phyloP scores from a whole-genome alignment of 179 eudicot genomes.

The Gypsophila paniculata region DNA sequence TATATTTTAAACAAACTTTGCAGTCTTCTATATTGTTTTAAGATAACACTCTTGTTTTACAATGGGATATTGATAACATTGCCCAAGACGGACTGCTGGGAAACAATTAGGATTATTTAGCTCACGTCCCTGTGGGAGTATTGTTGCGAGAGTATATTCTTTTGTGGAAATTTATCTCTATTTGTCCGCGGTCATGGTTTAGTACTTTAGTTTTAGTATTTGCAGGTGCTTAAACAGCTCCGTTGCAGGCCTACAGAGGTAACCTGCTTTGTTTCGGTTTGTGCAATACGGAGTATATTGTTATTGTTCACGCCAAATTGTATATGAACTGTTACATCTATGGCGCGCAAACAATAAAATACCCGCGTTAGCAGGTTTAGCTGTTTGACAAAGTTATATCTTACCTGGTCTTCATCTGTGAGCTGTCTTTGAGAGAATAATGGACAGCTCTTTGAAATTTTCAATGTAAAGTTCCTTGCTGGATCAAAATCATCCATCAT shows the following conservation, averaged over 20 bases:
- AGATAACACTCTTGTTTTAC: no score
- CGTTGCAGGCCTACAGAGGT: not conserved
- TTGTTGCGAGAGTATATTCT: conserved; percentile 6
- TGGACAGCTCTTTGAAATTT: not conserved
- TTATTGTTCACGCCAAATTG: not conserved
- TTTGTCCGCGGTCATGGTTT: not conserved
- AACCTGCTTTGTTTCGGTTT: not conserved
- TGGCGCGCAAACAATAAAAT: conserved; percentile 1
- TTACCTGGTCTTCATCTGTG: conserved; percentile 16
- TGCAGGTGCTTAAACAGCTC: not conserved
- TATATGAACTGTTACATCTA: not conserved
- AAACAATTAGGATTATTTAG: not conserved
- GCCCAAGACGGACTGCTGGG: not conserved
- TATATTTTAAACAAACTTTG: no score
- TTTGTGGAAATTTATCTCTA: not conserved
- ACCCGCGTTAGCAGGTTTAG: not conserved
- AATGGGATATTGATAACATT: no score
- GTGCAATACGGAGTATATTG: not conserved
- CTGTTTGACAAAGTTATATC: conserved; percentile 19
- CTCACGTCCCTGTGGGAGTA: not conserved
- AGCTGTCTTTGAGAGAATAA: conserved; percentile 18
- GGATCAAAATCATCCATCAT: conserved; percentile 7
- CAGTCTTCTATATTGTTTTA: no score
- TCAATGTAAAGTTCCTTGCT: conserved; percentile 15
- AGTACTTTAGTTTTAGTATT: not conserved